Evolutionary conservation across 2,329 filamentous ascomycete species (phyloP), one percentile per base, ranked within the genome.

Genomic region (Colletotrichum tofieldiae): DNA sequence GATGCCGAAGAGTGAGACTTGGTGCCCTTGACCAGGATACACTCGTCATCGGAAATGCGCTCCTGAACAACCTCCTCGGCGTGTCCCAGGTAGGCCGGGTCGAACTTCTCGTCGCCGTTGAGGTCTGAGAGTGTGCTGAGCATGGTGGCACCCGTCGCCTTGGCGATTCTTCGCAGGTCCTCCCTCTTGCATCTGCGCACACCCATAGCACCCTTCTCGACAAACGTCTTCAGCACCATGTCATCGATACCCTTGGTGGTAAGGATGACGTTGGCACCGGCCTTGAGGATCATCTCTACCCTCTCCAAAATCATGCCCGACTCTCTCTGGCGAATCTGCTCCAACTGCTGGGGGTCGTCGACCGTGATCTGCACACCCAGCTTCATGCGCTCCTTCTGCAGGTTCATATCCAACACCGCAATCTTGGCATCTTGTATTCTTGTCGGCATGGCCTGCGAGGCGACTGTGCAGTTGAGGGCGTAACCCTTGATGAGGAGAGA

Each of bases 361-460:
- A 99, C 93, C 16, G 96, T 98, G 79, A 99, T 98, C 84, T 99
- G 96, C 73, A 99, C 96, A 76, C 96, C 96, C 71, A 99, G 87
- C 90, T 99, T 98, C 96, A 99, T 98, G 77, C 96, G 91, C 88
- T 98, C 96, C 87, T 99, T 99, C 81, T 98, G 96, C 79, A 99
- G 84, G 84, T 99, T 99, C 91, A 99, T 98, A 82, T 99, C 96
- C 73, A 99, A 85, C 78, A 96, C 93, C 61, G 96, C 96, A 83
- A 99, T 99, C 88, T 97, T 98, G 76, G 96, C 96, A 83, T 98
- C 95, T 64, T 90, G 90, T 81, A 99, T 91, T 78, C 93, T 91
- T 39, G 96, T 99, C 78, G 91, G 94, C 96, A 99, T 99, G 56
- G 96, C 96, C 84, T 99, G 96, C 68, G 95, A 98, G 66, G 96